Percentiles rank a stretch among this genome's conserved stretches.
Conservation (phyloP, 2,329 filamentous ascomycete genomes). For the Trichoderma sp. region DNA sequence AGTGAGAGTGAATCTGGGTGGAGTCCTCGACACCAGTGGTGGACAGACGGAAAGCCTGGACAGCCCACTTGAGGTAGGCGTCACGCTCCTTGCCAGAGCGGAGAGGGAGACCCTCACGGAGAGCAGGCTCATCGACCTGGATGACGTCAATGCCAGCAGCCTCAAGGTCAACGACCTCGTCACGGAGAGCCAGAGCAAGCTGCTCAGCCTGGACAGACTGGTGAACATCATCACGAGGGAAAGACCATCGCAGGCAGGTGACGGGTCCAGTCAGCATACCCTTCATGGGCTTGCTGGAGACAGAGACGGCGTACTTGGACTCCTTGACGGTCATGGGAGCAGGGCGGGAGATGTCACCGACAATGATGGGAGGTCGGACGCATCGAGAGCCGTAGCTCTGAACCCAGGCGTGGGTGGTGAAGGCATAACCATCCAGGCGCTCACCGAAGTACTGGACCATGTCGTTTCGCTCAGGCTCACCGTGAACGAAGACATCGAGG, state of each 20-base stretch:
- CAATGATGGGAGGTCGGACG: slow-evolving; percentile 96
- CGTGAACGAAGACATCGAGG: slow-evolving; percentile 96
- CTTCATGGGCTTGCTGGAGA: slow-evolving; percentile 99
- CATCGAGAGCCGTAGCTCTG: slow-evolving; percentile 98
- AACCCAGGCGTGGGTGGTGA: slow-evolving; percentile 99
- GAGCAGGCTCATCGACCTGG: slow-evolving; percentile 98
- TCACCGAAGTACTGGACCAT: slow-evolving; percentile 99
- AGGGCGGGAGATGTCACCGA: slow-evolving; percentile 96
- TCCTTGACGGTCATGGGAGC: slow-evolving; percentile 99
- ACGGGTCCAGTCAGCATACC: slow-evolving; percentile 99
- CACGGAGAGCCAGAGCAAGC: slow-evolving; percentile 95
- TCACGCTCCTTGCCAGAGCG: slow-evolving; percentile 92
- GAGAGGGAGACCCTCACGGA: slow-evolving; percentile 98
- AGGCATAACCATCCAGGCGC: slow-evolving; percentile 93
- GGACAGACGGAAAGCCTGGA: slow-evolving; percentile 96
- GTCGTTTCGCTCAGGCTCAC: slow-evolving; percentile 99
- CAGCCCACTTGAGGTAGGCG: slow-evolving; percentile 95
- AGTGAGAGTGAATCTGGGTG: slow-evolving; percentile 99
- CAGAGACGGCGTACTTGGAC: slow-evolving; percentile 95
- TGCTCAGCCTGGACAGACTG: slow-evolving; percentile 99
- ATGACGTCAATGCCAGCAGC: slow-evolving; percentile 96
- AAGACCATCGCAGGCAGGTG: slow-evolving; percentile 98
- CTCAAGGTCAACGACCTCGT: slow-evolving; percentile 98
- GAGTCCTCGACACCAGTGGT: slow-evolving; percentile 91
- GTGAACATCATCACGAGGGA: slow-evolving; percentile 99